These are phyloP conservation scores for Trypanosoma lewisi DNA, from an alignment of 208 protist genomes.

Conservation along the genomic window DNA sequence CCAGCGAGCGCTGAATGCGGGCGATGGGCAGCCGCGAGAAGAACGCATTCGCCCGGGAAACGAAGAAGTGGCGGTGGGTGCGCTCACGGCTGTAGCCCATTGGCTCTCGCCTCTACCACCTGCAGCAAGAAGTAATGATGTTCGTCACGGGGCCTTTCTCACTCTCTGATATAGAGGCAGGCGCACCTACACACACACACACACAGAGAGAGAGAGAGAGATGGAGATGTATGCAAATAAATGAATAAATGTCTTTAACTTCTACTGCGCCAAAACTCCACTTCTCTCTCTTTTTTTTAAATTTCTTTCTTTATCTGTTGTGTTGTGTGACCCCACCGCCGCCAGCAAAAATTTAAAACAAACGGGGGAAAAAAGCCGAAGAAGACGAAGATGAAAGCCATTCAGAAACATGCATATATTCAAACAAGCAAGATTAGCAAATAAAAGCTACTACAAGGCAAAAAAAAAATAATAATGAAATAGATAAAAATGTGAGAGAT, in stretches of 20 bases:
- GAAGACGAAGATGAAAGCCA: neutral
- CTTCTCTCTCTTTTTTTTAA: too few species aligned
- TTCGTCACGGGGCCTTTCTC: too few species aligned
- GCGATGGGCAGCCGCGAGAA: slow-evolving; percentile 85
- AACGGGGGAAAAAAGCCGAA: slow-evolving; percentile 3
- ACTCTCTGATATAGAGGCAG: too few species aligned
- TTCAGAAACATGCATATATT: neutral
- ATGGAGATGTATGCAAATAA: too few species aligned
- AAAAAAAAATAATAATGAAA: neutral
- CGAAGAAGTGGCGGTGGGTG: slow-evolving; percentile 88
- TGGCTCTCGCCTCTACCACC: neutral
- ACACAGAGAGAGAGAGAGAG: too few species aligned
- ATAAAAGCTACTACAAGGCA: slow-evolving; percentile 9
- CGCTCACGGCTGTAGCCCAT: slow-evolving; percentile 87
- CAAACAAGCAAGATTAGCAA: neutral
- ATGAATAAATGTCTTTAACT: too few species aligned
- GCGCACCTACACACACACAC: too few species aligned
- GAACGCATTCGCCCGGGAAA: slow-evolving; percentile 85
- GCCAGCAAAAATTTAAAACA: neutral
- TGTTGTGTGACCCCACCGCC: too few species aligned
- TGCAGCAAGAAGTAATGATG: too few species aligned
- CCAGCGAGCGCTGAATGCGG: slow-evolving; percentile 80
- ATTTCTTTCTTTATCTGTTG: too few species aligned
- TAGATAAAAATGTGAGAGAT: neutral
- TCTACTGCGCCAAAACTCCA: too few species aligned